Percentiles rank a stretch among this genome's conserved stretches.
These are phyloP conservation scores for Wickerhamiella sergipiensis DNA, from an alignment of 805 yeast species.

Conservation along the genomic window DNA sequence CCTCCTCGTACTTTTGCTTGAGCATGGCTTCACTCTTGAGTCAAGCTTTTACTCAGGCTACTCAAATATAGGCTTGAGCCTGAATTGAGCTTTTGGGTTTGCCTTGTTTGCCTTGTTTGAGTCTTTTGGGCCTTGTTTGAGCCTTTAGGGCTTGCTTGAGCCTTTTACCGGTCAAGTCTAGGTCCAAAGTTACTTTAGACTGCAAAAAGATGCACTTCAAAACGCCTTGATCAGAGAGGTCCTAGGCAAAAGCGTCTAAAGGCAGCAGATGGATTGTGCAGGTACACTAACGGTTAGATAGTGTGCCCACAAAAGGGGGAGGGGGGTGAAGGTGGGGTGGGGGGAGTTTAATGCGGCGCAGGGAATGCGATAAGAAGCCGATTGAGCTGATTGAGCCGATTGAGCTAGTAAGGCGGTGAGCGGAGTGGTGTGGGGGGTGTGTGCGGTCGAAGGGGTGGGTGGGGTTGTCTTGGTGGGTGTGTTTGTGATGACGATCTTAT, in stretches of 20 bases:
- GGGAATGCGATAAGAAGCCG: background rate
- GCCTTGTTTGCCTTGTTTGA: too few relatives aligned
- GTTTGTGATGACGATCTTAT: background rate
- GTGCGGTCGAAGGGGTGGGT: background rate
- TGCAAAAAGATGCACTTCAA: too few relatives aligned
- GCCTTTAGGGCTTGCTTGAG: too few relatives aligned
- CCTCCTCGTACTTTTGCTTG: conserved; percentile 36
- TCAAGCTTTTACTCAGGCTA: too few relatives aligned
- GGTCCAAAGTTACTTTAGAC: too few relatives aligned
- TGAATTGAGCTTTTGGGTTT: too few relatives aligned
- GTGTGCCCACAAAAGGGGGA: background rate
- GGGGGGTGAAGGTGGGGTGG: background rate
- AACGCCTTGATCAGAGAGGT: background rate
- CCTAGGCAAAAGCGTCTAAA: too few relatives aligned
- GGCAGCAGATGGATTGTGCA: background rate
- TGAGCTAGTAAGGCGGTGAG: background rate
- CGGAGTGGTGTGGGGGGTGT: background rate
- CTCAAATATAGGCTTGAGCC: too few relatives aligned
- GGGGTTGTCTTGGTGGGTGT: background rate
- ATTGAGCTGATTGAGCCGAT: background rate
- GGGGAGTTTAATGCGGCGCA: background rate
- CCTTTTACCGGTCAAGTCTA: too few relatives aligned
- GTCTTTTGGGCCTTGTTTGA: too few relatives aligned
- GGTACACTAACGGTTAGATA: background rate
- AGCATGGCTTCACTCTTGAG: too few relatives aligned